Evolutionary conservation across 257 asterid species (phyloP).

Genomic region (Anisodus acutangulus): DNA sequence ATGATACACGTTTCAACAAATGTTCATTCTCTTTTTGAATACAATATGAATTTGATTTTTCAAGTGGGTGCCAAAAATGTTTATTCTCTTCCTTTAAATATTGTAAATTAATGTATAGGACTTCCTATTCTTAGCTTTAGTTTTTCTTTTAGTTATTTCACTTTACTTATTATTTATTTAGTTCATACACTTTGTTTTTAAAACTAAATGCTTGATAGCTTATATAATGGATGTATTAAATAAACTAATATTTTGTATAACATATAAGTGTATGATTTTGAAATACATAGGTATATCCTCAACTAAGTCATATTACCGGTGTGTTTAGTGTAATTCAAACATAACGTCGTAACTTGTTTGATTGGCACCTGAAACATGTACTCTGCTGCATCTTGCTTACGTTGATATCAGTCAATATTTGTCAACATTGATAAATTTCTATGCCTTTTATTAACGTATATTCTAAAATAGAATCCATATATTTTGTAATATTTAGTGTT

Average conservation of each 20-base stretch:
- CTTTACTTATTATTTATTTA: background rate
- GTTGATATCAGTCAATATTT: conserved; percentile 11
- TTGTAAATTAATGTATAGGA: background rate
- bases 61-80: background rate
- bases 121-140: background rate
- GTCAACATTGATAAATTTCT: background rate
- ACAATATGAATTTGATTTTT: background rate
- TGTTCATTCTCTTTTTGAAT: background rate
- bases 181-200: background rate
- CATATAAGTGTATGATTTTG: background rate
- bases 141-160: background rate
- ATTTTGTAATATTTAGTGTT: too few relatives aligned
- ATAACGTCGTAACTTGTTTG: background rate
- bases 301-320: background rate
- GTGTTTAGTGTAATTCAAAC: conserved; percentile 4
- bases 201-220: background rate
- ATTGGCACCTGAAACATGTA: background rate
- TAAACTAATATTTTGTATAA: background rate
- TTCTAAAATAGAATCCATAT: too few relatives aligned
- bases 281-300: background rate
- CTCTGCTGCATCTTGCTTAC: too few relatives aligned
- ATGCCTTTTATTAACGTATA: too few relatives aligned
- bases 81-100: conserved; percentile 10
- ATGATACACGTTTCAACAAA: conserved; percentile 2
- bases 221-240: background rate